Evolutionary conservation across 129 eudicot species (phyloP).

Genomic region (Escallonia herrerae): DNA sequence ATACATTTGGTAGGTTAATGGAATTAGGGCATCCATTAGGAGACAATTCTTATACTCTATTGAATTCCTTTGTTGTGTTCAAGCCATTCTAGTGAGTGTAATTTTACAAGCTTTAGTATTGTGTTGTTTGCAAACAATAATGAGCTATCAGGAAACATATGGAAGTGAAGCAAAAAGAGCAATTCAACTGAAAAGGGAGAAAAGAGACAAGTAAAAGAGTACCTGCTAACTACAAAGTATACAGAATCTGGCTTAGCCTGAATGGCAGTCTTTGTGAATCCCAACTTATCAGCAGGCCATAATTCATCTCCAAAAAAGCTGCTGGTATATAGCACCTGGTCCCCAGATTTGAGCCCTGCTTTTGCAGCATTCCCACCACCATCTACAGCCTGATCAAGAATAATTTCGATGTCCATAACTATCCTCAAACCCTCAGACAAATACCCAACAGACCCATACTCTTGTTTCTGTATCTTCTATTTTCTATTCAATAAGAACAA

Average conservation of each 20-base stretch:
- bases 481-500: no score
- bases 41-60: no score
- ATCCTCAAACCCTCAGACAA: no score
- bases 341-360: conserved; percentile 86
- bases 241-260: conserved; percentile 94
- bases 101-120: no score
- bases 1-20: no score
- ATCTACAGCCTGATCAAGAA: conserved; percentile 50
- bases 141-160: not conserved
- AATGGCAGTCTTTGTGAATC: conserved; percentile 93
- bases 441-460: no score
- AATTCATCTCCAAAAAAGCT: conserved; percentile 98
- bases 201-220: not conserved
- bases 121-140: not conserved
- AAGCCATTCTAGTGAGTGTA: no score
- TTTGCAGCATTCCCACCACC: conserved; percentile 95
- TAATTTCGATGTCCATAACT: no score
- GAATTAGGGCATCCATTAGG: no score
- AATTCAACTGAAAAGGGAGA: not conserved
- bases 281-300: conserved; percentile 97
- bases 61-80: no score
- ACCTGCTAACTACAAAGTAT: conserved; percentile 97
- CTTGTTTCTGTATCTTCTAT: no score
- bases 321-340: conserved; percentile 92
- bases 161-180: not conserved